phyloP scores from a whole-genome alignment of 1,284 basidiomycete species.

The Meripilus lineatus region DNA sequence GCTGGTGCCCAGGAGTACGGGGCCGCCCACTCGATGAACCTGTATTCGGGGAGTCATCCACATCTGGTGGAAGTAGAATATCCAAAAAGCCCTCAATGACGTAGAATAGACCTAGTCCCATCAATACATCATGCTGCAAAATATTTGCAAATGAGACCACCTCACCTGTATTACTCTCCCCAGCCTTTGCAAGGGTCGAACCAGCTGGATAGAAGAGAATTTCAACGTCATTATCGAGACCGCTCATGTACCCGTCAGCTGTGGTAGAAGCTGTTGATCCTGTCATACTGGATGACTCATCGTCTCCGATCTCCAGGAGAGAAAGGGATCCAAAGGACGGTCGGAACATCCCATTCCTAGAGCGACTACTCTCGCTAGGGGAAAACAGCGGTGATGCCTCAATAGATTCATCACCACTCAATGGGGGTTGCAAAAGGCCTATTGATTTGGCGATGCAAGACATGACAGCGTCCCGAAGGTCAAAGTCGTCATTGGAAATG shows the following conservation, averaged over 20 bases:
- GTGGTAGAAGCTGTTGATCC: constrained; percentile 55
- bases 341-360: constrained; percentile 45
- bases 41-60: constrained; percentile 17
- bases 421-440: constrained; percentile 83
- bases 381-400: constrained; percentile 62
- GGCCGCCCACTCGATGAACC: constrained; percentile 10
- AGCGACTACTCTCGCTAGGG: constrained; percentile 44
- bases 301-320: constrained; percentile 72
- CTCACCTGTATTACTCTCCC: constrained; percentile 81
- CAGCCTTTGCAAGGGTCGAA: constrained; percentile 82
- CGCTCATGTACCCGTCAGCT: constrained; percentile 57
- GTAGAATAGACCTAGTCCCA: constrained; percentile 83
- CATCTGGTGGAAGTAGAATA: constrained; percentile 69
- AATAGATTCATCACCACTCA: constrained; percentile 58
- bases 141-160: background rate
- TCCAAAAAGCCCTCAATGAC: constrained; percentile 98
- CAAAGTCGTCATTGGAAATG: constrained; percentile 59
- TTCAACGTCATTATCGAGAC: constrained; percentile 94
- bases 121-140: constrained; percentile 5
- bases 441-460: constrained; percentile 97
- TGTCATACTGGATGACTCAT: constrained; percentile 57
- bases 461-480: constrained; percentile 93
- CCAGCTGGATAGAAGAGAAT: constrained; percentile 92
- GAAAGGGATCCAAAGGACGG: constrained; percentile 86
- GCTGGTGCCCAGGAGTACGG: constrained; percentile 9